Conservation (phyloP, 2,329 filamentous ascomycete genomes). For the Sclerotinia spermophila region DNA sequence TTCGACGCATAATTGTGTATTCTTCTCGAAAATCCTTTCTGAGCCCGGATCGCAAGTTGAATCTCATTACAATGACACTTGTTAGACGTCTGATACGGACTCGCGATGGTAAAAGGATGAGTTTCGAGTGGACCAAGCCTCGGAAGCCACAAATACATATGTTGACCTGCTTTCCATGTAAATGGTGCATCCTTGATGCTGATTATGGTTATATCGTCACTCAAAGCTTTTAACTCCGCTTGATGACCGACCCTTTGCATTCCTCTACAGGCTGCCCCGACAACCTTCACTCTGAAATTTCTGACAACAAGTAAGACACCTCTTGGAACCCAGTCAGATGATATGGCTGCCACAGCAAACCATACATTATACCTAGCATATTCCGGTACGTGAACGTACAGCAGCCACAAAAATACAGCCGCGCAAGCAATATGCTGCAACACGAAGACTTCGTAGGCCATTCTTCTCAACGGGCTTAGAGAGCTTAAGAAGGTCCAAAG, state of each 20-base stretch:
- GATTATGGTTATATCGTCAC: constrained; percentile 52
- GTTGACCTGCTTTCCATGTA: constrained; percentile 56
- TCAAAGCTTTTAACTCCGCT: constrained; percentile 47
- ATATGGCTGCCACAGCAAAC: constrained; percentile 60
- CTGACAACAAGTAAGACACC: constrained; percentile 46
- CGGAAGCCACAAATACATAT: constrained; percentile 59
- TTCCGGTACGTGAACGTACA: constrained; percentile 60
- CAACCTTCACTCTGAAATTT: constrained; percentile 46
- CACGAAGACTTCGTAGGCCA: constrained; percentile 67
- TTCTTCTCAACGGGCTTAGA: constrained; percentile 59
- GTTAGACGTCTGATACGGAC: constrained; percentile 47
- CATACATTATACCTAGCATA: constrained; percentile 61
- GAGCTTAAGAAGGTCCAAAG: constrained; percentile 63
- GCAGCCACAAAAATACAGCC: constrained; percentile 57
- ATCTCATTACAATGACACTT: constrained; percentile 48
- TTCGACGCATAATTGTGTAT: constrained; percentile 48
- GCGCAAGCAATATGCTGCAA: constrained; percentile 63
- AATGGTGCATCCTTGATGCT: constrained; percentile 59
- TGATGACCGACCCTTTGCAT: constrained; percentile 49
- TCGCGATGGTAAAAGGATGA: constrained; percentile 60
- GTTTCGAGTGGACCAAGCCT: constrained; percentile 51
- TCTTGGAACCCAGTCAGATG: constrained; percentile 55
- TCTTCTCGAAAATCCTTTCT: constrained; percentile 54
- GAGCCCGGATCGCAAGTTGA: constrained; percentile 54
- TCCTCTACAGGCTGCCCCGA: constrained; percentile 22